Evolutionary conservation across 2,329 filamentous ascomycete species (phyloP).

Genomic region (Chaetomiaceae sp.): DNA sequence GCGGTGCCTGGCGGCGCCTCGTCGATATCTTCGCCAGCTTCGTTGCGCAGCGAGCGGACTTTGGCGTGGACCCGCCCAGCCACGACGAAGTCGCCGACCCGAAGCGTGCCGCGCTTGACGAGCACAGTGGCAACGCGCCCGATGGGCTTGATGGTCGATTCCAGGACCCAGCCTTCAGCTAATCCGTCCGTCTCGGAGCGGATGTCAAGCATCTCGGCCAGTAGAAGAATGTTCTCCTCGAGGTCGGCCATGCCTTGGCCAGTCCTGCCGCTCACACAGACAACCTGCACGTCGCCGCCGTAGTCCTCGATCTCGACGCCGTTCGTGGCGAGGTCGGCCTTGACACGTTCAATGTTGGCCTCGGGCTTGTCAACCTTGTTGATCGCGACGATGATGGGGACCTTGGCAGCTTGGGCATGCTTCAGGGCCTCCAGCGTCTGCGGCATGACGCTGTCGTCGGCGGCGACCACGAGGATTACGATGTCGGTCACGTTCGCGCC

Average conservation of each 20-base stretch:
- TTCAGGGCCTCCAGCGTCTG: conserved; percentile 95
- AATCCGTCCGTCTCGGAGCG: conserved; percentile 70
- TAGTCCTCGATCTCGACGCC: conserved; percentile 91
- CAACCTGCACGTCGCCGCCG: conserved; percentile 88
- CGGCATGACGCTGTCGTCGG: conserved; percentile 95
- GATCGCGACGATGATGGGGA: conserved; percentile 95
- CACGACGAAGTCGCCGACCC: conserved; percentile 73
- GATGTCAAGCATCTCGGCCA: conserved; percentile 86
- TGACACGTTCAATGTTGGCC: conserved; percentile 74
- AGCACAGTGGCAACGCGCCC: conserved; percentile 86
- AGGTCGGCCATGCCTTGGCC: conserved; percentile 85
- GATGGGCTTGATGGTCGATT: conserved; percentile 78
- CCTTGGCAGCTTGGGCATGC: conserved; percentile 78
- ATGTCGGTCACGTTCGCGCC: conserved; percentile 97
- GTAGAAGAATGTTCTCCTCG: conserved; percentile 80
- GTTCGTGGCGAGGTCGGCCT: conserved; percentile 75
- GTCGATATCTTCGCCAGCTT: conserved; percentile 65
- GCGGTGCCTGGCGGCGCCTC: conserved; percentile 83
- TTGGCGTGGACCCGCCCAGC: conserved; percentile 84
- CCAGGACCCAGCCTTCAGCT: conserved; percentile 89
- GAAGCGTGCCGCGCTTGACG: conserved; percentile 79
- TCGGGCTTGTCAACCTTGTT: conserved; percentile 94
- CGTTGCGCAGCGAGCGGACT: conserved; percentile 78
- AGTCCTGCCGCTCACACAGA: conserved; percentile 88
- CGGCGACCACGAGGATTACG: conserved; percentile 89